Conservation (phyloP, 257 asterid species). For the Lantana camara region DNA sequence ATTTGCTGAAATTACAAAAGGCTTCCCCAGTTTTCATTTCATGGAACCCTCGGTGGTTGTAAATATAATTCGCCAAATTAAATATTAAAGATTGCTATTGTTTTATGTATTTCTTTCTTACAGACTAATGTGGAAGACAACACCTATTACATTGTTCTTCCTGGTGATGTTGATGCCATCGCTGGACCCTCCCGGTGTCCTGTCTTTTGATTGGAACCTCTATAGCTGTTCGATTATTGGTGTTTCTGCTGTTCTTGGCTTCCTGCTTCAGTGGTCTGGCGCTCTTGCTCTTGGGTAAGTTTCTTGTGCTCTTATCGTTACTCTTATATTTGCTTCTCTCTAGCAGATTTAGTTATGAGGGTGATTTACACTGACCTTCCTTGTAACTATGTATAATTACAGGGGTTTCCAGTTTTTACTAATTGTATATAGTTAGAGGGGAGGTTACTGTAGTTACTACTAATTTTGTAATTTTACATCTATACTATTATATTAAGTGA, state of each 20-base stretch:
- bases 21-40: too few species aligned
- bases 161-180: constrained; percentile 88
- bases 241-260: constrained; percentile 87
- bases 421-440: too few species aligned
- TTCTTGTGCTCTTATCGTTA: constrained; percentile 10
- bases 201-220: constrained; percentile 70
- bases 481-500: too few species aligned
- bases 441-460: not conserved
- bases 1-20: too few species aligned
- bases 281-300: constrained; percentile 97
- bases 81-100: not conserved
- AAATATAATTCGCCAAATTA: constrained; percentile 10
- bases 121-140: constrained; percentile 99
- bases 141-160: constrained; percentile 91
- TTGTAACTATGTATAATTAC: too few species aligned
- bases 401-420: too few species aligned
- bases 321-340: constrained; percentile 9
- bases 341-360: not conserved
- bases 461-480: not conserved
- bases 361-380: too few species aligned
- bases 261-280: constrained; percentile 99
- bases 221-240: constrained; percentile 63
- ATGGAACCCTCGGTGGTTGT: too few species aligned
- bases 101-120: constrained; percentile 6
- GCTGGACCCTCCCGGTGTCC: constrained; percentile 94